Conservation (phyloP, 2,329 filamentous ascomycete genomes). For the Talaromyces atroroseus region DNA sequence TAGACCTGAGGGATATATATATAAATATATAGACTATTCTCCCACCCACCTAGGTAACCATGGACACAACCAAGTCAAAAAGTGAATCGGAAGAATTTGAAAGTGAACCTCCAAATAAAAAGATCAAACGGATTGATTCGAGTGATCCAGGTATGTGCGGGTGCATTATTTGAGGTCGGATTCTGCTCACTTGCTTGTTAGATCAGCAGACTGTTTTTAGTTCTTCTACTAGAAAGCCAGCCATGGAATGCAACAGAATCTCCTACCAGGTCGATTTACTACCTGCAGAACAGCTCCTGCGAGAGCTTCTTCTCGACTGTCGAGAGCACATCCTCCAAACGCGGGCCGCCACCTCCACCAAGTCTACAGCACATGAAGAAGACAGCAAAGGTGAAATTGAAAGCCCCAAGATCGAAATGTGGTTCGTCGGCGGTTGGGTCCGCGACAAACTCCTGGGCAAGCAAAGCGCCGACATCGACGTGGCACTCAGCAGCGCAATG, state of each 20-base stretch:
- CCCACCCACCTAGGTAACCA: neutral
- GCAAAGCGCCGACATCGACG: conserved; percentile 4
- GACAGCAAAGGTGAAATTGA: too few relatives aligned
- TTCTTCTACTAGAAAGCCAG: neutral
- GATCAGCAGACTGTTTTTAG: neutral
- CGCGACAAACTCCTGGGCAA: conserved; percentile 9
- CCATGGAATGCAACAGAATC: neutral
- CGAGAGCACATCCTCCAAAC: neutral
- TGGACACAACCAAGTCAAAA: too few relatives aligned
- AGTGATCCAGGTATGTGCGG: neutral
- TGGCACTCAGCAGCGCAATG: neutral
- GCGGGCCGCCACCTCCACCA: neutral
- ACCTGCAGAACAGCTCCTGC: conserved; percentile 6
- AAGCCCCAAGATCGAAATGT: neutral
- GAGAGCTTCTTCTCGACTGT: conserved; percentile 2
- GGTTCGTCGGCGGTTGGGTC: conserved; percentile 11
- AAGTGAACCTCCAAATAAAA: conserved; percentile 6
- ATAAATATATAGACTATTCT: neutral
- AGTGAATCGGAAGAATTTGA: neutral
- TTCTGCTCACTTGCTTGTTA: neutral
- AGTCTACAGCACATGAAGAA: neutral
- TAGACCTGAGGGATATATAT: neutral
- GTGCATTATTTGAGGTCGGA: neutral
- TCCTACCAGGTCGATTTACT: neutral
- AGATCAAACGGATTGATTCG: neutral